A percentile compares a stretch with the other conserved stretches of the same genome.
phyloP scores from a whole-genome alignment of 768 basidiomycete species.

The Pleurotus ostreatus region DNA sequence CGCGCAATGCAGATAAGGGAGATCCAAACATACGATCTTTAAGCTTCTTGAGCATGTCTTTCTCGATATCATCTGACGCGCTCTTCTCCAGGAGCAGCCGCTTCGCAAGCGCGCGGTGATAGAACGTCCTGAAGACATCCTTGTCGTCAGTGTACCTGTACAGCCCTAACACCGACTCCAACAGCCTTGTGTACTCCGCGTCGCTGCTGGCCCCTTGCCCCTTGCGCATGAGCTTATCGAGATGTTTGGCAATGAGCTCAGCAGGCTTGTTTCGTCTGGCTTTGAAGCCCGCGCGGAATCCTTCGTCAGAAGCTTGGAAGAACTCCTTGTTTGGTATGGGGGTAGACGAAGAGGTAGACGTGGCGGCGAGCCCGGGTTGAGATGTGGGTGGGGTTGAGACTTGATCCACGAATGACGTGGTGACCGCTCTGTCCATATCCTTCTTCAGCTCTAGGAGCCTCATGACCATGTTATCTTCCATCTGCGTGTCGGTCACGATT shows the following conservation, averaged over 20 bases:
- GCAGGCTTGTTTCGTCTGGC: constrained; percentile 78
- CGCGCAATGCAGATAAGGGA: not conserved
- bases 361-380: not conserved
- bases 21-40: constrained; percentile 54
- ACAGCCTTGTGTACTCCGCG: constrained; percentile 51
- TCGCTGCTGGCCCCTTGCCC: constrained; percentile 75
- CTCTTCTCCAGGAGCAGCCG: constrained; percentile 79
- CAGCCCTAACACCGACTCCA: constrained; percentile 67
- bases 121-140: constrained; percentile 92
- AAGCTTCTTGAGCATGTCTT: constrained; percentile 77
- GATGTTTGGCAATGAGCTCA: constrained; percentile 88
- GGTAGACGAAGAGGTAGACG: constrained; percentile 18
- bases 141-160: constrained; percentile 90
- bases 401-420: constrained; percentile 48
- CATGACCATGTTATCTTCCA: constrained; percentile 78
- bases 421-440: constrained; percentile 47
- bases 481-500: constrained; percentile 60
- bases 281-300: constrained; percentile 73
- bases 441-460: constrained; percentile 66
- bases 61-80: constrained; percentile 86
- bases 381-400: constrained; percentile 15
- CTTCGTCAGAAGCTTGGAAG: constrained; percentile 63
- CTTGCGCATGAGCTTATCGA: constrained; percentile 83
- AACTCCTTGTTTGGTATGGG: constrained; percentile 51
- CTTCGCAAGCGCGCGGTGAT: constrained; percentile 85